Evolutionary conservation across 257 asterid genomes (phyloP), one percentile per base, ranked within the genome.

Genomic region (Solanum chiquidenum): DNA sequence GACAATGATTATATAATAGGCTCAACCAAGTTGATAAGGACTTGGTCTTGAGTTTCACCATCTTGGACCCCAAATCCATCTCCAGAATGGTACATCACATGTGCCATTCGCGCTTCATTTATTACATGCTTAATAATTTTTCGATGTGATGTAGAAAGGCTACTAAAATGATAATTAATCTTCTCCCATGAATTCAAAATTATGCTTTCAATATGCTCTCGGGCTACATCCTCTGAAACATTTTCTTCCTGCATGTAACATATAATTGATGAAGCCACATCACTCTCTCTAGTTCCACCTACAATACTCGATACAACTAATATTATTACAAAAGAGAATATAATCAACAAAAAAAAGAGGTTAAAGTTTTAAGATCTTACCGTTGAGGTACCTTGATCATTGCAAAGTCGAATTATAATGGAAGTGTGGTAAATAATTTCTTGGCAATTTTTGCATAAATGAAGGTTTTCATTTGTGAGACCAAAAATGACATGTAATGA

Each of bases 251-350:
- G 85, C 98, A 94, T 93, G 90, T 91, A 88, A 74, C 98, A 95
- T 7, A 87, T 42, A 55, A 95, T 92, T 31, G 98, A 94, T 2
- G 95, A 93, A 37, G 95, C 91, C 1, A 93, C 94, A 52, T 95
- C 95, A 4, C 96, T 86, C 97, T 90, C 88, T 90, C 95, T 68
- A 89, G 37, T 75, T 94, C 98, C 25, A 90, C 95, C 98, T 94
- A 71, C 49, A 16, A 71, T 31, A 31, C 23, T 42, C 14, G 9
- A n/a, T 33, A 60, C 74, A 69, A 9, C 52, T 40, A 29, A 12
- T 5, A 10, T 84, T 5, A 16, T 84, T 68, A 68, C 74, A 66
- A 66, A 66, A 12, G 4, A 68, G 18, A 68, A 14, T 49, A 49
- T 14, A 12, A 12, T 3, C 0, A 1, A 5, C 10, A 29, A 3